A percentile compares a stretch with the other conserved stretches of the same genome.
phyloP scores from a whole-genome alignment of 202 grass and related monocot genomes.

The Schoenoplectus triqueter region DNA sequence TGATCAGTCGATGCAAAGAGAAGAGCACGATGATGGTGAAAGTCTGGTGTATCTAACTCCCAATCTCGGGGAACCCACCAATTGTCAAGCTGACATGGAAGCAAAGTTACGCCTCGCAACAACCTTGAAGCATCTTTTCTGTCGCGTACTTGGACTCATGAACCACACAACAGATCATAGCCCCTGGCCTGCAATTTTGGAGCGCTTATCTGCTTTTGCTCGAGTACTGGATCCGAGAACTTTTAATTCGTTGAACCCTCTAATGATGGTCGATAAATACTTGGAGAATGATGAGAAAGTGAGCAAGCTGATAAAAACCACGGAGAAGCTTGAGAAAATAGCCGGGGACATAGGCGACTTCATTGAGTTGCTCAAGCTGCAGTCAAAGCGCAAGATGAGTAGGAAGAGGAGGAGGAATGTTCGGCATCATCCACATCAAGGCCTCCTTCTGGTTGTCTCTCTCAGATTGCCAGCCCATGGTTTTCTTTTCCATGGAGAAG shows the following conservation, averaged over 20 bases:
- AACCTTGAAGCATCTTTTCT: slow-evolving; percentile 14
- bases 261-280: slow-evolving; percentile 8
- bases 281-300: slow-evolving; percentile 10
- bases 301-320: not conserved
- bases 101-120: slow-evolving; percentile 20
- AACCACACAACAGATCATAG: not conserved
- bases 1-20: not conserved
- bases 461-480: not conserved
- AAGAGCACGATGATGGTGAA: not conserved
- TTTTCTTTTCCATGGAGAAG: not conserved
- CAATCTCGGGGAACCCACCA: not conserved
- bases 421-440: not conserved
- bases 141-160: not conserved
- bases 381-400: not conserved
- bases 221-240: not conserved
- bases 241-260: not conserved
- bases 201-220: not conserved
- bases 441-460: not conserved
- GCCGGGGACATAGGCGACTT: not conserved
- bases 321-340: slow-evolving; percentile 37
- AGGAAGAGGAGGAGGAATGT: not conserved
- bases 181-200: slow-evolving; percentile 16
- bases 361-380: slow-evolving; percentile 32
- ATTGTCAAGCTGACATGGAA: not conserved
- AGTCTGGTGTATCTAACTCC: not conserved